Evolutionary conservation across 2,329 filamentous ascomycete species (phyloP).

Genomic region (Fusarium acutatum): DNA sequence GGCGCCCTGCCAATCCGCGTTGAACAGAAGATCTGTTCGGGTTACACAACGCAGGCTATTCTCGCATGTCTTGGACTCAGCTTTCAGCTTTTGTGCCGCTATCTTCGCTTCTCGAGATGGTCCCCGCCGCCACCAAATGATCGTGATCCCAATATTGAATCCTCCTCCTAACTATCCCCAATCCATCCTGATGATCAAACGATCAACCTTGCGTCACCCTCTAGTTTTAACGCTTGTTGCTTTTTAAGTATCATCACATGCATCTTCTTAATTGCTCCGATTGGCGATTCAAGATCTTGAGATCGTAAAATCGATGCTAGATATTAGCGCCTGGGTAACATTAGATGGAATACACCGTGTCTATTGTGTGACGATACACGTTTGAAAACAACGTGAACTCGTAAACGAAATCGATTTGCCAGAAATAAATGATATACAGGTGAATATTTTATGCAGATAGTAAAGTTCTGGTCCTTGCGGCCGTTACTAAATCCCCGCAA

Average conservation of each 20-base stretch:
- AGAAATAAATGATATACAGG: constrained; percentile 12
- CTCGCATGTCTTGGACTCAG: not conserved
- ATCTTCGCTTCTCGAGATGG: constrained; percentile 1
- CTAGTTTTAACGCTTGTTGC: constrained; percentile 10
- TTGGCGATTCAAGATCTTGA: constrained; percentile 16
- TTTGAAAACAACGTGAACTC: not conserved
- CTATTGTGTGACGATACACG: not conserved
- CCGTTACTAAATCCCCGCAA: constrained; percentile 12
- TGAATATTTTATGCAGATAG: constrained; percentile 19
- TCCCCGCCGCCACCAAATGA: constrained; percentile 32
- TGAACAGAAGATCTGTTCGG: not conserved
- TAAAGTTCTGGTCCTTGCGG: constrained; percentile 13
- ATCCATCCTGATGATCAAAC: constrained; percentile 19
- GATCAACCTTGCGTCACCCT: constrained; percentile 3
- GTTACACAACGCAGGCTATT: constrained; percentile 7
- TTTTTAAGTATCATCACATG: constrained; percentile 8
- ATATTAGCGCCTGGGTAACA: constrained; percentile 6
- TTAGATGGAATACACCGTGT: not conserved
- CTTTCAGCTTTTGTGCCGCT: constrained; percentile 9
- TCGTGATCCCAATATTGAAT: not conserved
- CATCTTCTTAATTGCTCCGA: constrained; percentile 3
- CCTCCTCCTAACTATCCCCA: not conserved
- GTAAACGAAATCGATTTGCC: not conserved
- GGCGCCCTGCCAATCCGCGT: constrained; percentile 11
- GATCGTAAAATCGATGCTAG: not conserved